phyloP scores from a whole-genome alignment of 768 basidiomycete genomes.

The Pholiota microspora region DNA sequence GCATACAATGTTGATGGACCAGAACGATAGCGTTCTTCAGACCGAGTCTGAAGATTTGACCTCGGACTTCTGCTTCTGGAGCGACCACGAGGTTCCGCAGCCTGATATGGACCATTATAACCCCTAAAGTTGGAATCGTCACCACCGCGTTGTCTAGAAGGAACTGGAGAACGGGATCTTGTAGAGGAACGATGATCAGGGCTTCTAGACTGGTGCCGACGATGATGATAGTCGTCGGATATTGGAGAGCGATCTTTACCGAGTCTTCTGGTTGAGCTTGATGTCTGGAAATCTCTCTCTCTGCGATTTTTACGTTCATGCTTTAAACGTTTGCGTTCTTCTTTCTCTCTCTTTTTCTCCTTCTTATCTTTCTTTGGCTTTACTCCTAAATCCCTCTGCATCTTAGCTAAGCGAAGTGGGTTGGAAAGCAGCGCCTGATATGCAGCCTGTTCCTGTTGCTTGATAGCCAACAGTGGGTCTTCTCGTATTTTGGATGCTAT shows the following conservation, averaged over 20 bases:
- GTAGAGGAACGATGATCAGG: slow-evolving; percentile 30
- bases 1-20: slow-evolving; percentile 47
- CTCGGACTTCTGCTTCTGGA: slow-evolving; percentile 30
- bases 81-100: slow-evolving; percentile 30
- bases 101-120: slow-evolving; percentile 18
- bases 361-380: slow-evolving; percentile 78
- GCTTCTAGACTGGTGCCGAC: slow-evolving; percentile 34
- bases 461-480: slow-evolving; percentile 96
- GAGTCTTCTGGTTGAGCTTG: slow-evolving; percentile 12
- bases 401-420: slow-evolving; percentile 76
- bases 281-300: slow-evolving; percentile 23
- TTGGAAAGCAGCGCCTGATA: slow-evolving; percentile 85
- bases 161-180: slow-evolving; percentile 46
- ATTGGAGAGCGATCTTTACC: slow-evolving; percentile 14
- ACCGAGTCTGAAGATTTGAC: slow-evolving; percentile 19
- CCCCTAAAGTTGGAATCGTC: slow-evolving; percentile 12
- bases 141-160: slow-evolving; percentile 29
- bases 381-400: slow-evolving; percentile 81
- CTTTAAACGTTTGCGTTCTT: slow-evolving; percentile 42
- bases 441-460: slow-evolving; percentile 94
- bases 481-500: slow-evolving; percentile 93
- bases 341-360: slow-evolving; percentile 50
- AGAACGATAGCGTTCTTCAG: slow-evolving; percentile 30
- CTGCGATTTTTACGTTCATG: slow-evolving; percentile 34
- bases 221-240: slow-evolving; percentile 5